phyloP scores from a whole-genome alignment of 768 basidiomycete species.

The Leucocoprinus leucothites region DNA sequence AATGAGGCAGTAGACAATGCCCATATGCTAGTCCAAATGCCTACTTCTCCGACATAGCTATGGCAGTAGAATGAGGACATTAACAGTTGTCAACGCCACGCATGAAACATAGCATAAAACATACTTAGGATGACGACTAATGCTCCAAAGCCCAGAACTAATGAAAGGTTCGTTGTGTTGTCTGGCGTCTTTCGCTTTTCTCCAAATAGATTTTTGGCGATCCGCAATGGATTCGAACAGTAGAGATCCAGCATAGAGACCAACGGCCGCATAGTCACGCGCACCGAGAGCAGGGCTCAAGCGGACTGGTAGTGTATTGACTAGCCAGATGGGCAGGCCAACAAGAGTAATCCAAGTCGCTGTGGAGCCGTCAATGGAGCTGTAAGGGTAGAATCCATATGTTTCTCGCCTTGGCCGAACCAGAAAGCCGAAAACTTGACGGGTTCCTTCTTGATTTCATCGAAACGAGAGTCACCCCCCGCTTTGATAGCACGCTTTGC shows the following conservation, averaged over 20 bases:
- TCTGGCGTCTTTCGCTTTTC: constrained; percentile 53
- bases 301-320: constrained; percentile 49
- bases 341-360: constrained; percentile 68
- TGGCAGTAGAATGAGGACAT: not conserved
- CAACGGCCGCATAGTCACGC: constrained; percentile 53
- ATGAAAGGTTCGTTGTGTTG: constrained; percentile 73
- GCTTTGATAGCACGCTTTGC: constrained; percentile 39
- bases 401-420: constrained; percentile 52
- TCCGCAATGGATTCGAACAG: constrained; percentile 64
- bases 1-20: constrained; percentile 49
- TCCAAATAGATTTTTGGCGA: constrained; percentile 63
- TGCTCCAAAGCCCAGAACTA: constrained; percentile 61
- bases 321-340: constrained; percentile 66
- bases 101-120: constrained; percentile 15
- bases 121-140: constrained; percentile 74
- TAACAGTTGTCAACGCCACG: not conserved
- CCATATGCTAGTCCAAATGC: constrained; percentile 69
- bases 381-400: not conserved
- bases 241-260: constrained; percentile 54
- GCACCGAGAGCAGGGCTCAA: constrained; percentile 48
- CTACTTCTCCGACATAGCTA: constrained; percentile 72
- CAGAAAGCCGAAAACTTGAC: constrained; percentile 52
- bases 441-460: constrained; percentile 43
- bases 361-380: constrained; percentile 15
- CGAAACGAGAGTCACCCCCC: constrained; percentile 65